Evolutionary conservation across 306 rosid genomes (phyloP).

Genomic region (Casuarina equisetifolia): DNA sequence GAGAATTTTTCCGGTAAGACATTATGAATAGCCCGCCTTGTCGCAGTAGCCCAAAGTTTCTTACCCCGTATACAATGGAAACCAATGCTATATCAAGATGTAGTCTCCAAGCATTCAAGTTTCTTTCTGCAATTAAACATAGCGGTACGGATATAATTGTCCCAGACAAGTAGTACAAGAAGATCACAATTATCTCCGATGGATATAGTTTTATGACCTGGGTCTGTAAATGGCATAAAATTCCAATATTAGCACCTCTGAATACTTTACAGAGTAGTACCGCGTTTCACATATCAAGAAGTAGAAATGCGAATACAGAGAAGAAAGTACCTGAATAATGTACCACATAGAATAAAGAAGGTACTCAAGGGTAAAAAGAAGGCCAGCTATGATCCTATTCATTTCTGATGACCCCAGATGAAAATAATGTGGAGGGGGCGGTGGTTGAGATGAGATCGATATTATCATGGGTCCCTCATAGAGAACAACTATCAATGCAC

Average conservation of each 20-base stretch:
- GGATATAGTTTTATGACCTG: slow-evolving; percentile 36
- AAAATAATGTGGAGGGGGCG: slow-evolving; percentile 2
- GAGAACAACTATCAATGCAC: slow-evolving; percentile 52
- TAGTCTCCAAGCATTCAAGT: slow-evolving; percentile 31
- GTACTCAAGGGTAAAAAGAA: slow-evolving; percentile 30
- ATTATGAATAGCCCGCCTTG: not conserved
- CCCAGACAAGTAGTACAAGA: slow-evolving; percentile 20
- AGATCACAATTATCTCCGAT: slow-evolving; percentile 26
- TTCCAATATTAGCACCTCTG: not conserved
- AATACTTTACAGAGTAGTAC: not conserved
- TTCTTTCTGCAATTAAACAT: slow-evolving; percentile 25
- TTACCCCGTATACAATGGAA: slow-evolving; percentile 24
- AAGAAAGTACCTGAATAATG: slow-evolving; percentile 45
- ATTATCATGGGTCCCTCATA: slow-evolving; percentile 46
- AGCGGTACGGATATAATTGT: slow-evolving; percentile 24
- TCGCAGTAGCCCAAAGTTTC: not conserved
- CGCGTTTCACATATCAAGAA: not conserved
- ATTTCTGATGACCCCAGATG: slow-evolving; percentile 24
- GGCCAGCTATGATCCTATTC: slow-evolving; percentile 53
- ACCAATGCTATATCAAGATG: slow-evolving; percentile 13
- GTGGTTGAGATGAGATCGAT: slow-evolving; percentile 3
- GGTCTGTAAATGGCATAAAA: slow-evolving; percentile 11
- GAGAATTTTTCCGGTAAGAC: no score
- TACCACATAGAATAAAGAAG: slow-evolving; percentile 40
- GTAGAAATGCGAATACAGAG: not conserved